These are phyloP conservation scores for Dillenia suffruticosa DNA, from an alignment of 164 flowering plant species.

Conservation along the genomic window DNA sequence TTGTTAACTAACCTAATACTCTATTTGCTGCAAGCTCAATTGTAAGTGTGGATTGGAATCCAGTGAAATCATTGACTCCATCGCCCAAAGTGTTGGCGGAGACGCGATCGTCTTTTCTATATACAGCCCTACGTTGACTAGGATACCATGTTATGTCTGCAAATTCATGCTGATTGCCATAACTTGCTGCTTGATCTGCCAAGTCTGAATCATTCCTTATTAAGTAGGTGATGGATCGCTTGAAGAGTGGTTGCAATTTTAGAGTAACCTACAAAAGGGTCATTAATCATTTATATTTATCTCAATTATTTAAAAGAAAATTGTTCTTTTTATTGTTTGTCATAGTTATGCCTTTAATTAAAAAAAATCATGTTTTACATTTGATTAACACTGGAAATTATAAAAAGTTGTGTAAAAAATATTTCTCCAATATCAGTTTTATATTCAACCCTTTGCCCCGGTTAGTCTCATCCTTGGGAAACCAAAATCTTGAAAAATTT, in stretches of 20 bases:
- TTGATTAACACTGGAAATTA: too few species aligned
- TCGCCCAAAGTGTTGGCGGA: slow-evolving; percentile 35
- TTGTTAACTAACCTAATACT: slow-evolving; percentile 29
- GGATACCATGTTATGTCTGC: slow-evolving; percentile 37
- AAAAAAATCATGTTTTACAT: too few species aligned
- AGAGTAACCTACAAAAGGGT: slow-evolving; percentile 46
- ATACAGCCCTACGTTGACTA: slow-evolving; percentile 39
- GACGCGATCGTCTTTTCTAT: slow-evolving; percentile 55
- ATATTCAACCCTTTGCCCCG: too few species aligned
- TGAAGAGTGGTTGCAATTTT: slow-evolving; percentile 54
- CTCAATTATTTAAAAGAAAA: too few species aligned
- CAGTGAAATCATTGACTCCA: slow-evolving; percentile 34
- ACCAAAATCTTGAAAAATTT: too few species aligned
- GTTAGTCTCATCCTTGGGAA: too few species aligned
- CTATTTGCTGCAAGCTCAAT: slow-evolving; percentile 25
- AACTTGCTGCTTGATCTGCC: slow-evolving; percentile 35
- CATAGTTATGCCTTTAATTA: too few species aligned
- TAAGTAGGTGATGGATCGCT: slow-evolving; percentile 44
- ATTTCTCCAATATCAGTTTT: too few species aligned
- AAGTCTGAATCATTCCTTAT: slow-evolving; percentile 40
- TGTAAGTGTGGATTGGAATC: slow-evolving; percentile 42
- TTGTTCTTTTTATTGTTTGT: too few species aligned
- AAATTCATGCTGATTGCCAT: slow-evolving; percentile 55
- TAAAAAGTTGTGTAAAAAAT: too few species aligned
- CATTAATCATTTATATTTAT: too few species aligned